A percentile compares a stretch with the other conserved stretches of the same genome.
Conservation (phyloP, 1,284 basidiomycete genomes). For the Papiliotrema terrestris region DNA sequence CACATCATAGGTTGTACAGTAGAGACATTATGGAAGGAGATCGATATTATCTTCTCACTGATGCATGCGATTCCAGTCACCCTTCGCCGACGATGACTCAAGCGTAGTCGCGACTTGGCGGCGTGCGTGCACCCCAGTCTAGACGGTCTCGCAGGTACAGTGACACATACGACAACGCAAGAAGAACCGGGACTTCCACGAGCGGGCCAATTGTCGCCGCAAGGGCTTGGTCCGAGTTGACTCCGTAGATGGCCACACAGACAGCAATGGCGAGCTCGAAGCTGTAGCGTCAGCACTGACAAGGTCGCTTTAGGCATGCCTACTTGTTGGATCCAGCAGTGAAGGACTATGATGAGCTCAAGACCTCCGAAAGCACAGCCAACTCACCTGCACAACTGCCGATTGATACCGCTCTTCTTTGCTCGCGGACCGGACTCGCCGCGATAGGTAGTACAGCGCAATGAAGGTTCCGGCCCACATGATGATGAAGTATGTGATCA, state of each 20-base stretch:
- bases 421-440: neutral
- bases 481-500: slow-evolving; percentile 71
- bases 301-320: slow-evolving; percentile 12
- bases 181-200: slow-evolving; percentile 72
- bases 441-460: slow-evolving; percentile 8
- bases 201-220: slow-evolving; percentile 71
- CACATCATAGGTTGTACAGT: neutral
- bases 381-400: slow-evolving; percentile 58
- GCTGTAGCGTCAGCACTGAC: slow-evolving; percentile 1
- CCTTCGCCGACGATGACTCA: too few species aligned
- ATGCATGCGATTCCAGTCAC: too few species aligned
- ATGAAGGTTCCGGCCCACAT: slow-evolving; percentile 69
- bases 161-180: slow-evolving; percentile 68
- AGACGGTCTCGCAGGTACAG: slow-evolving; percentile 56
- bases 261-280: slow-evolving; percentile 78
- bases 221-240: slow-evolving; percentile 67
- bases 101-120: too few species aligned
- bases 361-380: neutral
- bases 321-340: slow-evolving; percentile 53
- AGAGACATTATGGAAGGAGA: too few species aligned
- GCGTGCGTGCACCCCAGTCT: slow-evolving; percentile 47
- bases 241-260: slow-evolving; percentile 71
- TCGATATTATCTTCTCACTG: too few species aligned
- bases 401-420: slow-evolving; percentile 57
- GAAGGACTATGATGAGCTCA: slow-evolving; percentile 47